Conservation (phyloP, 352 stramenopile species). For the Phytopythium aichiense region DNA sequence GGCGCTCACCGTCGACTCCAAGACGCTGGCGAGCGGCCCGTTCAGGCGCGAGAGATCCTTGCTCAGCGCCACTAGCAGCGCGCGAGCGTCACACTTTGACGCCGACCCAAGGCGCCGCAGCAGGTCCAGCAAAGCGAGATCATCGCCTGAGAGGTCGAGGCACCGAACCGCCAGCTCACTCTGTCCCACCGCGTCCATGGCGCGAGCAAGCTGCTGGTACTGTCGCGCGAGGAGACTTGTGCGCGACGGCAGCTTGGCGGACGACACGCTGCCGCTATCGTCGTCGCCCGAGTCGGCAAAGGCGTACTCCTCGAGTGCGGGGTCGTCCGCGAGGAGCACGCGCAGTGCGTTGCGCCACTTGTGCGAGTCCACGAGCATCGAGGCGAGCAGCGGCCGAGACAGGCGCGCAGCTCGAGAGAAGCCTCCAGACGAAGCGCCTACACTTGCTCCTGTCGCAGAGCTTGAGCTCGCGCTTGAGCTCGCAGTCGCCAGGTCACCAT, state of each 20-base stretch:
- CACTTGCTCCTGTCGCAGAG: conserved; percentile 5
- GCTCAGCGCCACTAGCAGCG: conserved; percentile 34
- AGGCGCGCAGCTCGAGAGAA: conserved; percentile 41
- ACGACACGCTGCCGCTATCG: conserved; percentile 15
- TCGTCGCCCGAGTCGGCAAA: conserved; percentile 25
- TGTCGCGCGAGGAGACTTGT: conserved; percentile 30
- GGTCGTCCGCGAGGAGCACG: conserved; percentile 43
- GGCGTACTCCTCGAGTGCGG: conserved; percentile 68
- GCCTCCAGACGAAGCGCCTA: conserved; percentile 16
- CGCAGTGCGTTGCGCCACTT: conserved; percentile 55
- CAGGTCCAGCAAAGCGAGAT: conserved; percentile 55
- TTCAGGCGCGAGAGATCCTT: conserved; percentile 60
- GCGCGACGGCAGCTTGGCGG: conserved; percentile 61
- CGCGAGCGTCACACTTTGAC: conserved; percentile 7
- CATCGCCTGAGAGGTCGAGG: conserved; percentile 67
- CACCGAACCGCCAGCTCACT: conserved; percentile 50
- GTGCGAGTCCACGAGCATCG: conserved; percentile 48
- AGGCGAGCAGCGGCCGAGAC: conserved; percentile 32
- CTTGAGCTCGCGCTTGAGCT: not conserved
- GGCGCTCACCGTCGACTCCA: conserved; percentile 22
- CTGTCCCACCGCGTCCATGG: conserved; percentile 55
- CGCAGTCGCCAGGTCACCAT: conserved; percentile 10
- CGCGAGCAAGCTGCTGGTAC: conserved; percentile 35
- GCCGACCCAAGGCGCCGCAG: conserved; percentile 20
- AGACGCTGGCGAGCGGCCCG: conserved; percentile 35